phyloP scores from a whole-genome alignment of 768 basidiomycete genomes.

The Myochromella boudieri region DNA sequence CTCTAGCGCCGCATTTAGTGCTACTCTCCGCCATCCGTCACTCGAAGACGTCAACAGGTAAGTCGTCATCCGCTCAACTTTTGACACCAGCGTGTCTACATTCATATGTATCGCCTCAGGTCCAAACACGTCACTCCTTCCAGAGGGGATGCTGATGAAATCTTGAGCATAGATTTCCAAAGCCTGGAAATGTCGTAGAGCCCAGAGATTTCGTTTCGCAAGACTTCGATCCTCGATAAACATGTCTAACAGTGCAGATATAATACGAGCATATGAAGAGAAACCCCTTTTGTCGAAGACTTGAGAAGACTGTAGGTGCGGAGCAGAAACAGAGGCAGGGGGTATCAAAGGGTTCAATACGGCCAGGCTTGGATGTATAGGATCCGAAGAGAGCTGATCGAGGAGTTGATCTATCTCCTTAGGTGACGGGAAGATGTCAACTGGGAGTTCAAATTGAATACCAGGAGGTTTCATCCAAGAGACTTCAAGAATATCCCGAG shows the following conservation, averaged over 20 bases:
- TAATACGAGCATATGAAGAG: conserved; percentile 62
- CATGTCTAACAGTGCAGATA: conserved; percentile 53
- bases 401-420: conserved; percentile 49
- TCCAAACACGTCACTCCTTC: conserved; percentile 49
- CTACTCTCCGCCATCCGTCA: conserved; percentile 52
- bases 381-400: conserved; percentile 40
- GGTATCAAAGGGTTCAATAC: conserved; percentile 62
- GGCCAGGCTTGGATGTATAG: conserved; percentile 54
- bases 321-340: conserved; percentile 29
- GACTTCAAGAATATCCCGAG: conserved; percentile 44
- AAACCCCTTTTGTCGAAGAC: conserved; percentile 51
- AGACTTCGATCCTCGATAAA: conserved; percentile 60
- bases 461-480: conserved; percentile 34
- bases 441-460: conserved; percentile 37
- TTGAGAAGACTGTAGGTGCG: conserved; percentile 1
- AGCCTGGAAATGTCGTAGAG: conserved; percentile 66
- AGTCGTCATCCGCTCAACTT: conserved; percentile 52
- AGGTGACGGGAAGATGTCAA: conserved; percentile 52
- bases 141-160: conserved; percentile 49
- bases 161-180: conserved; percentile 66
- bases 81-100: conserved; percentile 41
- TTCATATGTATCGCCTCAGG: conserved; percentile 29
- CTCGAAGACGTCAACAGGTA: conserved; percentile 58
- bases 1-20: conserved; percentile 33
- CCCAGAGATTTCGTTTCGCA: conserved; percentile 61